Conservation (phyloP, 2,329 filamentous ascomycete genomes). For the Lizonia empirigonia region DNA sequence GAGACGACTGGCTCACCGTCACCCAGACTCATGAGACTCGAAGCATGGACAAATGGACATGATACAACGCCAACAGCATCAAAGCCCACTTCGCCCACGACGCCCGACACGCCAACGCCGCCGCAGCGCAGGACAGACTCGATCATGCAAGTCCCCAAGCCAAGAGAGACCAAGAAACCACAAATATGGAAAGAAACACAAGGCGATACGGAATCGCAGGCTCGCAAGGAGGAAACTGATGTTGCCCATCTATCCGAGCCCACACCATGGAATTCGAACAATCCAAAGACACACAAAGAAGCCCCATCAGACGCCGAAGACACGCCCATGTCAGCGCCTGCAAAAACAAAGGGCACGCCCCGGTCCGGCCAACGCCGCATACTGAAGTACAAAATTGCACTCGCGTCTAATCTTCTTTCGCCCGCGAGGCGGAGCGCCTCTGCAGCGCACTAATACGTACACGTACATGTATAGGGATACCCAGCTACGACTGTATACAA, state of each 20-base stretch:
- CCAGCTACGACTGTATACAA: background rate
- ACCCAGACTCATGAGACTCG: conserved; percentile 15
- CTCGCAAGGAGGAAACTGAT: background rate
- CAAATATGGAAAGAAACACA: background rate
- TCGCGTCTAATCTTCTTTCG: conserved; percentile 35
- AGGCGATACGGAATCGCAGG: background rate
- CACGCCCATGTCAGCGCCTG: background rate
- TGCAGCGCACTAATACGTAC: conserved; percentile 4
- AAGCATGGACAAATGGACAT: conserved; percentile 25
- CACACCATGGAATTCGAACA: background rate
- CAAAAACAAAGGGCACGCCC: conserved; percentile 4
- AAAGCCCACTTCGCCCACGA: conserved; percentile 19
- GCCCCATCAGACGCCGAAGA: background rate
- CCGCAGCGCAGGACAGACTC: conserved; percentile 26
- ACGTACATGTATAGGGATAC: background rate
- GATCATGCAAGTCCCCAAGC: conserved; percentile 12
- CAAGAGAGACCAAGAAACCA: background rate
- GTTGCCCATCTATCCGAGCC: background rate
- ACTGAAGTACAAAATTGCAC: conserved; percentile 41
- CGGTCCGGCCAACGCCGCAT: conserved; percentile 30
- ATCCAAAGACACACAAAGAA: background rate
- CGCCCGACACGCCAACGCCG: conserved; percentile 30
- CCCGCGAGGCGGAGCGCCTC: conserved; percentile 17
- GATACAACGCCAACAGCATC: conserved; percentile 19
- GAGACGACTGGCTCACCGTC: conserved; percentile 35